Percentiles rank a stretch among this genome's conserved stretches.
Evolutionary conservation across 179 eudicot genomes (phyloP).

Genomic region (Sideroxylon spinosum): DNA sequence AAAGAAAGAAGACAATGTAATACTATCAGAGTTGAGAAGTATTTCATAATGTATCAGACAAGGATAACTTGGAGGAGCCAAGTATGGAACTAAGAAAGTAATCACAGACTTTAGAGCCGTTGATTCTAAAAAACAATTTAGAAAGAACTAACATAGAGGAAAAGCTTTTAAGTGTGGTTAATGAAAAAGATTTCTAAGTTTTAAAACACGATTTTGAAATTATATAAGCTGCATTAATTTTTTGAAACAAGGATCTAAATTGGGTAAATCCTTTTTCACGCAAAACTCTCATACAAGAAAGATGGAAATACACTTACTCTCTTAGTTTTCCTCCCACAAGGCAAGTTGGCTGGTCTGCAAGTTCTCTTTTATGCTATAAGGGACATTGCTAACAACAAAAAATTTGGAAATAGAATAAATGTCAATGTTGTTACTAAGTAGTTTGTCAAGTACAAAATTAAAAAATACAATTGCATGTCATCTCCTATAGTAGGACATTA

Average conservation of each 20-base stretch:
- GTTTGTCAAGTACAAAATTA: background rate
- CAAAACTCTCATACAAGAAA: too few species aligned
- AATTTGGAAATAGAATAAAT: background rate
- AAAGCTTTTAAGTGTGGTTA: too few species aligned
- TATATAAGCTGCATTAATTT: too few species aligned
- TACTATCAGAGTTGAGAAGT: background rate
- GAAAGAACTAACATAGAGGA: background rate
- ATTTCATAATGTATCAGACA: background rate
- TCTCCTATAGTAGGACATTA: too few species aligned
- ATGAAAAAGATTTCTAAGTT: too few species aligned
- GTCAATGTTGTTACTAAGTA: background rate
- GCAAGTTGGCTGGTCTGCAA: conserved; percentile 74
- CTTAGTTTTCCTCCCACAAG: conserved; percentile 84
- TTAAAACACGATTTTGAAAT: too few species aligned
- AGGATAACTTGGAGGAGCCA: conserved; percentile 9
- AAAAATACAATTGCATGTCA: too few species aligned
- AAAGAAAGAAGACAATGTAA: background rate
- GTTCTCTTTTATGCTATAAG: conserved; percentile 85
- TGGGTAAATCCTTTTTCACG: too few species aligned
- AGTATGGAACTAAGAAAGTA: too few species aligned
- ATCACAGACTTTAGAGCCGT: too few species aligned
- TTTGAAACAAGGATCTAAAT: too few species aligned
- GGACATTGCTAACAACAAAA: background rate
- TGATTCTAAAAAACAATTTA: background rate
- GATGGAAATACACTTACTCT: conserved; percentile 74